A percentile compares a stretch with the other conserved stretches of the same genome.
phyloP scores from a whole-genome alignment of 192 early-diverging fungal genomes.

The Backusella mclennaniae region DNA sequence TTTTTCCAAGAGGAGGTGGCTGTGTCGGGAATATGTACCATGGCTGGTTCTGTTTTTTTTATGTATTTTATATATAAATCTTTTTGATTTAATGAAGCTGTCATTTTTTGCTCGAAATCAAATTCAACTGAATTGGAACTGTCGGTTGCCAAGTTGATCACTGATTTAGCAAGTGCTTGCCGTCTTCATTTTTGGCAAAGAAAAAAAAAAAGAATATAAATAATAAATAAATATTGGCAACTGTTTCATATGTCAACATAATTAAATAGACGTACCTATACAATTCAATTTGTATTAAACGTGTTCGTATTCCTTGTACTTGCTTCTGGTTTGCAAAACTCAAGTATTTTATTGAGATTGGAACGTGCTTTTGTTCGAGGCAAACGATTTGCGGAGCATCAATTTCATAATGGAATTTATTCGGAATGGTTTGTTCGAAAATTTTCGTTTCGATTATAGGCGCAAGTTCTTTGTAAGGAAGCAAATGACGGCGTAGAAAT shows the following conservation, averaged over 20 bases:
- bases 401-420: constrained; percentile 38
- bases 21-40: constrained; percentile 21
- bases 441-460: constrained; percentile 27
- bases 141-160: neutral
- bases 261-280: constrained; percentile 20
- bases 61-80: constrained; percentile 12
- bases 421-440: constrained; percentile 21
- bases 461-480: constrained; percentile 22
- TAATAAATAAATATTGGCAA: neutral
- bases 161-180: constrained; percentile 9
- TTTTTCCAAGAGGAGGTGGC: constrained; percentile 26
- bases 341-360: constrained; percentile 22
- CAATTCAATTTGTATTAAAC: constrained; percentile 27
- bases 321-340: constrained; percentile 31
- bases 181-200: neutral
- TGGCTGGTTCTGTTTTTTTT: constrained; percentile 26
- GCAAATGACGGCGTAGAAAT: constrained; percentile 16
- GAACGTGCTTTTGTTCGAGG: constrained; percentile 23
- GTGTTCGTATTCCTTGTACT: constrained; percentile 27
- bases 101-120: constrained; percentile 5
- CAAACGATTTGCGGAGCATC: constrained; percentile 28
- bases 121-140: neutral
- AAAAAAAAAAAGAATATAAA: neutral
- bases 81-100: neutral
- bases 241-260: neutral